Percentiles rank a stretch among this genome's conserved stretches.
Evolutionary conservation across 2,329 filamentous ascomycete genomes (phyloP).

Genomic region (Cercospora sesami): DNA sequence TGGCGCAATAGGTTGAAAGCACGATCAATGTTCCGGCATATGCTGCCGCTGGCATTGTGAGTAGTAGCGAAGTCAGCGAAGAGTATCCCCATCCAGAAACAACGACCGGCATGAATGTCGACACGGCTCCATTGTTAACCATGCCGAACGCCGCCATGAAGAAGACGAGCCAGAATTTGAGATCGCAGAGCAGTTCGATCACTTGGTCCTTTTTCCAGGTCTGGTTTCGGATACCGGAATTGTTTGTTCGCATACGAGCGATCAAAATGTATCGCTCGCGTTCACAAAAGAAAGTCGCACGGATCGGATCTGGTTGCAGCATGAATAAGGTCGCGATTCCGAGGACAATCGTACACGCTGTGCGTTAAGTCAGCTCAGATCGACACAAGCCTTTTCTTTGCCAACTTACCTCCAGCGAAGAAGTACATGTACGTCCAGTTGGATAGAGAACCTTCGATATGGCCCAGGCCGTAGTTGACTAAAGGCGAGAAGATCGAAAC

Average conservation of each 20-base stretch:
- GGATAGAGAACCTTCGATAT: conserved; percentile 39
- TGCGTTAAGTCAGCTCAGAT: neutral
- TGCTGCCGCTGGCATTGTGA: conserved; percentile 18
- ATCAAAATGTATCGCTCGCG: conserved; percentile 35
- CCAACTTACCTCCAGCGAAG: conserved; percentile 37
- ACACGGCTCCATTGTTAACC: conserved; percentile 43
- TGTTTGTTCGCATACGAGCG: conserved; percentile 35
- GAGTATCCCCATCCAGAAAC: conserved; percentile 37
- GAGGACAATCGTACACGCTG: conserved; percentile 45
- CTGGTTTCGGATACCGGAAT: conserved; percentile 42
- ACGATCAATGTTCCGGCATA: conserved; percentile 20
- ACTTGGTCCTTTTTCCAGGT: conserved; percentile 49
- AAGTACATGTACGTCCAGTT: conserved; percentile 38
- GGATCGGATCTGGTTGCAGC: conserved; percentile 46
- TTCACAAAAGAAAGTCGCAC: conserved; percentile 46
- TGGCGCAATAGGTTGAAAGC: conserved; percentile 12
- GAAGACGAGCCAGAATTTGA: conserved; percentile 47
- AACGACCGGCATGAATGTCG: conserved; percentile 42
- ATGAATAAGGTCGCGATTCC: conserved; percentile 43
- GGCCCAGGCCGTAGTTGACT: conserved; percentile 52
- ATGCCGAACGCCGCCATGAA: conserved; percentile 52
- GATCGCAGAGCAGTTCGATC: conserved; percentile 38
- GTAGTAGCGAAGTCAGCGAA: conserved; percentile 12
- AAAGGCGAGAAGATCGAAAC: conserved; percentile 50
- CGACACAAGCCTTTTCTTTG: neutral